Evolutionary conservation across 768 basidiomycete species (phyloP), one percentile per base, ranked within the genome.

Genomic region (Harrya chromipes): DNA sequence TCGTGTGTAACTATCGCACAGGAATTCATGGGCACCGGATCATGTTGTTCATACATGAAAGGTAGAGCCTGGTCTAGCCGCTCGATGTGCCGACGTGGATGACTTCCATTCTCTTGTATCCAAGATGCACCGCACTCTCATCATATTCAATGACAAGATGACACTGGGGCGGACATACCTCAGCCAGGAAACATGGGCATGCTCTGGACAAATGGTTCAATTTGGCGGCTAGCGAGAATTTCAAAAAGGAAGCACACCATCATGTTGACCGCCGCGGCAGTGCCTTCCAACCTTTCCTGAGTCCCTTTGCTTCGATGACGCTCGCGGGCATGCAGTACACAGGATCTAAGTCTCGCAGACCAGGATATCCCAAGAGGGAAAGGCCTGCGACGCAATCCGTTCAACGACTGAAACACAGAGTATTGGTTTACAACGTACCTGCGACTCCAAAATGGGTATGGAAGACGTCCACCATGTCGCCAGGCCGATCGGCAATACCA

Each of bases 401-500:
- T 55, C 43, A 54, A 21, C 27, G 10, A 31, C 14, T 6, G 24
- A 8, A 12, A 29, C 21, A 13, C 11, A 10, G 10, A 2, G 13
- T 14, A 3, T 36, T 4, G 11, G 21, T 23, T 44, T 34, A 31
- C 1, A 8, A 50, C 67, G 65, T 27, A 79, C 92, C 94, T 52
- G 93, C 91, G 2, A 97, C 72, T 1, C 97, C 97, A 56, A 99
- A 99, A 11, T 77, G 68, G 0, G 95, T 98, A 61, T 99, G 95
- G 69, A 97, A 99, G n/a, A 99, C 94, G 60, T 99, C 97, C 2
- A 83, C 83, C 81, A 94, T 86, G 65, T 99, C 84, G 0, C 90
- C 94, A 1, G 92, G 90, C 38, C 97, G 73, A 67, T 99, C 97
- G 0, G 94, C 87, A 23, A 98, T 97, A 0, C 97, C 97, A 4